Evolutionary conservation across 208 protist species (phyloP).

Genomic region (Dictyostelium gargantuum): DNA sequence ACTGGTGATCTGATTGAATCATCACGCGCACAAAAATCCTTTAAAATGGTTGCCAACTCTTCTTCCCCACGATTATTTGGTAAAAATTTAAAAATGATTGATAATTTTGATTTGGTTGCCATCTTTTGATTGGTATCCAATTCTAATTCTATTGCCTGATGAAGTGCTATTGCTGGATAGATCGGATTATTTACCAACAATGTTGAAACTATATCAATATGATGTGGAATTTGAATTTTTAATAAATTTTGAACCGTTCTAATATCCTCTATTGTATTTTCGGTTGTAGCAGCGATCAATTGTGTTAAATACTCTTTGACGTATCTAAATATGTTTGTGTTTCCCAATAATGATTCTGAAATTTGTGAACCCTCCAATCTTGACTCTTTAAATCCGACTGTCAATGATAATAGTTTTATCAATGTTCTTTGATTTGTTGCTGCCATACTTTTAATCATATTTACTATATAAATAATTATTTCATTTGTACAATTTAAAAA

Average conservation of each 20-base stretch:
- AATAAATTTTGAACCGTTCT: constrained; percentile 20
- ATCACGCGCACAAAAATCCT: background rate
- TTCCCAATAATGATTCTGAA: background rate
- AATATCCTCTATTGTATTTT: background rate
- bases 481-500: constrained; percentile 8
- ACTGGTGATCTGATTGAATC: background rate
- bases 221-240: background rate
- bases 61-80: background rate
- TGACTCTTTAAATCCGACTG: constrained; percentile 52
- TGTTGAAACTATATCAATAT: constrained; percentile 18
- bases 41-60: constrained; percentile 13
- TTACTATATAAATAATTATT: constrained; percentile 32
- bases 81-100: background rate
- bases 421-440: background rate
- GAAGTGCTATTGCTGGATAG: constrained; percentile 6
- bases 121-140: background rate
- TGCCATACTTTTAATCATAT: background rate
- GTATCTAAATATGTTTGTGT: constrained; percentile 37
- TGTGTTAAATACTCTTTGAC: constrained; percentile 13
- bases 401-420: constrained; percentile 18
- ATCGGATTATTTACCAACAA: background rate
- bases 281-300: background rate
- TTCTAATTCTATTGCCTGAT: constrained; percentile 22
- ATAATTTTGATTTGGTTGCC: background rate
- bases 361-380: constrained; percentile 24